These are phyloP conservation scores for Strigomonas galati DNA, from an alignment of 208 protist species.

Conservation along the genomic window DNA sequence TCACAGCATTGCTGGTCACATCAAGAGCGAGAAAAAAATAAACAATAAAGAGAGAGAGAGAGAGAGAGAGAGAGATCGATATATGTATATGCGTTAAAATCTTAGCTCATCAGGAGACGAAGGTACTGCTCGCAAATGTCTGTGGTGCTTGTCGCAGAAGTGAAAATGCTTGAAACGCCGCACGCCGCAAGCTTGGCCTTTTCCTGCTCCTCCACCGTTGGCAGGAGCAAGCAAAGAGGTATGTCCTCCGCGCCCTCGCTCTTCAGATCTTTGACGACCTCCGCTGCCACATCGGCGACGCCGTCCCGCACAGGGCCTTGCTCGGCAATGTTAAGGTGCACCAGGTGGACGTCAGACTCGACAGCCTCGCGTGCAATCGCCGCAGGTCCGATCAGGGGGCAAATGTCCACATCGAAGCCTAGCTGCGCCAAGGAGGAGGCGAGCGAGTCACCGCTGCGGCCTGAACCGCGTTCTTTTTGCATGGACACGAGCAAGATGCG, in stretches of 20 bases:
- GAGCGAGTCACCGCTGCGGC: background rate
- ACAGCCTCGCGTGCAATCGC: constrained; percentile 2
- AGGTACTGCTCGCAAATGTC: no score
- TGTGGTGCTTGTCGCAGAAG: background rate
- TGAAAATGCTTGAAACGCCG: background rate
- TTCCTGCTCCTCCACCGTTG: background rate
- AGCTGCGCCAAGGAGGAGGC: constrained; percentile 1
- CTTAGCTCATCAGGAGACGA: no score
- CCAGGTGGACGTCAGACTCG: constrained; percentile 3
- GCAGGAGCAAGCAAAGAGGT: background rate
- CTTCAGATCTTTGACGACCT: background rate
- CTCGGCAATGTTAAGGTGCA: background rate
- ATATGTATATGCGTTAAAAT: background rate
- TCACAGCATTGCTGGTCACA: background rate
- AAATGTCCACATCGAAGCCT: constrained; percentile 6
- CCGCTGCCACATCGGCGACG: background rate
- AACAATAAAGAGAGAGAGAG: background rate
- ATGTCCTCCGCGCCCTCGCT: background rate
- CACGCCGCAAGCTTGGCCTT: background rate
- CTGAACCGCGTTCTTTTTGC: no score
- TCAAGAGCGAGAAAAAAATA: background rate
- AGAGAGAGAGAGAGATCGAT: constrained; percentile 3
- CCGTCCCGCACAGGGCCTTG: background rate
- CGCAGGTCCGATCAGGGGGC: background rate
- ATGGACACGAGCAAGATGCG: background rate